Conservation (phyloP, 768 basidiomycete species). For the Suillus paluster region DNA sequence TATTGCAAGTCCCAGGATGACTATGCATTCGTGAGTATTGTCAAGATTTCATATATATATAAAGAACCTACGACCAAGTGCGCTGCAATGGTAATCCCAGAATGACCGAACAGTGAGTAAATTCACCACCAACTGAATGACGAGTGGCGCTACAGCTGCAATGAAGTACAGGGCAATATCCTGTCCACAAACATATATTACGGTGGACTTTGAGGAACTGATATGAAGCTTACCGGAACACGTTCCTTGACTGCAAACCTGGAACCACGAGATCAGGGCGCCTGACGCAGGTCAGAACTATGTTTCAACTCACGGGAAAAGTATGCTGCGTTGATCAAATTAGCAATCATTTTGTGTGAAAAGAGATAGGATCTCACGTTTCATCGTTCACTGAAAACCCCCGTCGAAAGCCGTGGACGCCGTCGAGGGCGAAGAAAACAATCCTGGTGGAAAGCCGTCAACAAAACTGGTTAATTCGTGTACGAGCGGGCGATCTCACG, state of each 20-base stretch:
- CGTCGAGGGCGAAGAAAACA: slow-evolving; percentile 64
- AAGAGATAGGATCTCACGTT: slow-evolving; percentile 50
- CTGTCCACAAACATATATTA: slow-evolving; percentile 31
- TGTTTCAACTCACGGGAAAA: slow-evolving; percentile 25
- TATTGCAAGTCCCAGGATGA: slow-evolving; percentile 73
- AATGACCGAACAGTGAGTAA: slow-evolving; percentile 73
- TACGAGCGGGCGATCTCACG: slow-evolving; percentile 47
- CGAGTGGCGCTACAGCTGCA: slow-evolving; percentile 65
- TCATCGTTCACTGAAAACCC: slow-evolving; percentile 80
- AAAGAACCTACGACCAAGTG: slow-evolving; percentile 44
- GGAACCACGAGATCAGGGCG: slow-evolving; percentile 13
- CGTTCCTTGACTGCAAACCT: slow-evolving; percentile 79
- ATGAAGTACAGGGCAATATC: slow-evolving; percentile 55
- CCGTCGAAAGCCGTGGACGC: slow-evolving; percentile 73
- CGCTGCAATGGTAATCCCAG: slow-evolving; percentile 87
- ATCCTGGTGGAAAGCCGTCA: slow-evolving; percentile 42
- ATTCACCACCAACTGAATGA: slow-evolving; percentile 73
- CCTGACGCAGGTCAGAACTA: neutral
- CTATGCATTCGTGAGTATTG: slow-evolving; percentile 35
- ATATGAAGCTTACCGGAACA: slow-evolving; percentile 60
- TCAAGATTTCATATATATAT: slow-evolving; percentile 36
- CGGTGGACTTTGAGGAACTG: slow-evolving; percentile 10
- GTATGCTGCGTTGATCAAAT: slow-evolving; percentile 21
- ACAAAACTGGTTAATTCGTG: neutral
- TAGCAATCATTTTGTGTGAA: slow-evolving; percentile 19